A percentile compares a stretch with the other conserved stretches of the same genome.
phyloP scores from a whole-genome alignment of 2,329 filamentous ascomycete species.

The Cordyceps cateniannulata region DNA sequence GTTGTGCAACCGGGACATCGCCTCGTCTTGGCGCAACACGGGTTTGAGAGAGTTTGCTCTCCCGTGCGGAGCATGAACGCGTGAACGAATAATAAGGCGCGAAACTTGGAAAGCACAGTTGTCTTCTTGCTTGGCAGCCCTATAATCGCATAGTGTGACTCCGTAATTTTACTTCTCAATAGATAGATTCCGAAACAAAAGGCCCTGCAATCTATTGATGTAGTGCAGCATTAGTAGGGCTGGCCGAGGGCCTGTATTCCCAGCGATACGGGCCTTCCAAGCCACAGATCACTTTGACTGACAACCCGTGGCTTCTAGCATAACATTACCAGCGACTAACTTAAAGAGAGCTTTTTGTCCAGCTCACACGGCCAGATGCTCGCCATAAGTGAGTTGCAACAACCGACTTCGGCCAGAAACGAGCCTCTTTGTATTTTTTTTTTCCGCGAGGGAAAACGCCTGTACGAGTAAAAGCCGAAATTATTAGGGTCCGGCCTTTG shows the following conservation, averaged over 20 bases:
- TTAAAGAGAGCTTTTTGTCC: too few relatives aligned
- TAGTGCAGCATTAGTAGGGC: not conserved
- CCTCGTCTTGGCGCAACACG: not conserved
- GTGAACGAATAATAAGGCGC: not conserved
- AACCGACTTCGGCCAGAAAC: too few relatives aligned
- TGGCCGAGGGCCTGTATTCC: not conserved
- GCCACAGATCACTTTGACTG: too few relatives aligned
- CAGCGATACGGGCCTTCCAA: too few relatives aligned
- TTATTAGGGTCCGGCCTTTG: too few relatives aligned
- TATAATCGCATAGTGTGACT: not conserved
- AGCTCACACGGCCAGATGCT: too few relatives aligned
- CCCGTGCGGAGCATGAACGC: not conserved
- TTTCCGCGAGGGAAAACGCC: too few relatives aligned
- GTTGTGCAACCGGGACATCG: not conserved
- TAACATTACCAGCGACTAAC: too few relatives aligned
- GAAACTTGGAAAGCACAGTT: not conserved
- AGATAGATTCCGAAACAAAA: not conserved
- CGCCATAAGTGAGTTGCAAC: too few relatives aligned
- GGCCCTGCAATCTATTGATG: not conserved
- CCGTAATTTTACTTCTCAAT: not conserved
- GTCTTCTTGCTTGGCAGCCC: not conserved
- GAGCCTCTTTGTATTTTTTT: too few relatives aligned
- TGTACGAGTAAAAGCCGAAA: too few relatives aligned
- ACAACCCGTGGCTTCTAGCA: too few relatives aligned
- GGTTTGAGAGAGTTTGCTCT: slow-evolving; percentile 5